Evolutionary conservation across 345 rosid genomes (phyloP).

Genomic region (Eucalyptus sp.): DNA sequence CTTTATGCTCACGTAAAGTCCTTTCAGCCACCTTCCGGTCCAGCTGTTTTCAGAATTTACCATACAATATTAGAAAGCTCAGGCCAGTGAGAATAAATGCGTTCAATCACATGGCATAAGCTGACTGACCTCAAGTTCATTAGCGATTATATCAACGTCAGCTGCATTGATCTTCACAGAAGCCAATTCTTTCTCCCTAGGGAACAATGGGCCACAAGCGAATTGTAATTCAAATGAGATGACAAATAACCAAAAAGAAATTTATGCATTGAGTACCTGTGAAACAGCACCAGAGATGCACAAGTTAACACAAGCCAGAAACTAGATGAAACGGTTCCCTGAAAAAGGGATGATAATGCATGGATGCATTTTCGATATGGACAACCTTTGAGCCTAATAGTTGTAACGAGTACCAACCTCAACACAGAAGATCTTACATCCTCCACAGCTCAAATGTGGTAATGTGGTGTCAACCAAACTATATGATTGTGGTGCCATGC

Average conservation of each 20-base stretch:
- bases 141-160: slow-evolving; percentile 82
- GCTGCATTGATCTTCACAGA: slow-evolving; percentile 91
- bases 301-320: background rate
- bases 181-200: slow-evolving; percentile 93
- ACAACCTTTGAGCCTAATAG: background rate
- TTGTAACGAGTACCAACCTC: background rate
- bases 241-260: background rate
- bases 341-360: background rate
- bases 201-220: background rate
- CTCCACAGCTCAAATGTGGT: background rate
- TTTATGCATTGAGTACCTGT: background rate
- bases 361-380: background rate
- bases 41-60: slow-evolving; percentile 28
- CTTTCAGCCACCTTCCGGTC: slow-evolving; percentile 89
- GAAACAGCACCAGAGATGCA: background rate
- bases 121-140: slow-evolving; percentile 75
- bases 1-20: slow-evolving; percentile 91
- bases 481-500: background rate
- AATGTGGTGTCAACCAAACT: background rate
- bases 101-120: background rate
- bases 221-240: background rate
- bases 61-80: background rate
- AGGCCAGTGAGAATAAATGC: background rate
- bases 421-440: background rate
- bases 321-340: background rate